A percentile compares a stretch with the other conserved stretches of the same genome.
These are phyloP conservation scores for sunflower (Helianthus annuus) DNA, from an alignment of 129 eudicot species.

Conservation along the genomic window DNA sequence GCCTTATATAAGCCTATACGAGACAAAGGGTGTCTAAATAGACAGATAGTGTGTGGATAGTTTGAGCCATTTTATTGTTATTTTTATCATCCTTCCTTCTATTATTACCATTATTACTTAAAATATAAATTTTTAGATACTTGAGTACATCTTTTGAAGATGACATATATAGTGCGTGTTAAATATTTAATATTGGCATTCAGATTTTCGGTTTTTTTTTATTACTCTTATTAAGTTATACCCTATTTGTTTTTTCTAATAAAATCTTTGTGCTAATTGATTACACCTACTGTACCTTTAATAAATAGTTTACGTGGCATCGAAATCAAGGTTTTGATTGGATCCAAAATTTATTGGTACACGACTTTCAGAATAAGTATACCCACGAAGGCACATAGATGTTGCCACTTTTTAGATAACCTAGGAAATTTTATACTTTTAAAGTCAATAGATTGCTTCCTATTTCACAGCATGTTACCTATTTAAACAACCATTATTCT, in stretches of 20 bases:
- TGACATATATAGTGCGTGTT: neutral
- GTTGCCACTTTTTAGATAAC: conserved; percentile 28
- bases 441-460: conserved; percentile 33
- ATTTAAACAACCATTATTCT: conserved; percentile 38
- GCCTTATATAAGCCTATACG: too few species aligned
- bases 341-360: conserved; percentile 22
- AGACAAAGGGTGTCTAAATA: too few species aligned
- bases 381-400: conserved; percentile 30
- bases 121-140: neutral
- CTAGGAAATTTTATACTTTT: conserved; percentile 3
- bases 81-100: neutral
- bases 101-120: neutral
- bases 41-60: too few species aligned
- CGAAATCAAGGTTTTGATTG: conserved; percentile 32
- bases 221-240: neutral
- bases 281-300: neutral
- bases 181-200: neutral
- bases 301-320: conserved; percentile 30
- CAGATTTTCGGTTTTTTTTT: neutral
- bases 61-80: too few species aligned
- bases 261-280: conserved; percentile 9
- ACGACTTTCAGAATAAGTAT: conserved; percentile 12
- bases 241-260: neutral
- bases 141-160: neutral
- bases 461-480: conserved; percentile 36